phyloP scores from a whole-genome alignment of 805 yeast species.

The Yamadazyma kitorensis region DNA sequence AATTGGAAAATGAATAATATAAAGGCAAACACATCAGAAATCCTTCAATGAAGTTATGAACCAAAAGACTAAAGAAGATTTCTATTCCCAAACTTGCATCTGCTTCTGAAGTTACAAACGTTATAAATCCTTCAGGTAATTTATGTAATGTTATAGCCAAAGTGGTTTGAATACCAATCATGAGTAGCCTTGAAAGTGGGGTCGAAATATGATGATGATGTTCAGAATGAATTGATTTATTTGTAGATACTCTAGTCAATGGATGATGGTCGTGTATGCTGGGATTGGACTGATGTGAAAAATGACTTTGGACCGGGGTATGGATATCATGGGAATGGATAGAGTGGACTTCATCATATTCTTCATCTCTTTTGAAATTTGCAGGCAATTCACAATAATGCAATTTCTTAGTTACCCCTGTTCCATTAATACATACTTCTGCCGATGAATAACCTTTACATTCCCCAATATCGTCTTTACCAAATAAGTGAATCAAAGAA shows the following conservation, averaged over 20 bases:
- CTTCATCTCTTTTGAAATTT: constrained; percentile 1
- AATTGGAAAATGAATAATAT: constrained; percentile 60
- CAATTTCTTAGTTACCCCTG: constrained; percentile 1
- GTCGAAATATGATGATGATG: constrained; percentile 83
- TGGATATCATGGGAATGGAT: constrained; percentile 8
- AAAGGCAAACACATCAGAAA: constrained; percentile 90
- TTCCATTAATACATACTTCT: constrained; percentile 25
- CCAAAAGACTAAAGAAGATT: constrained; percentile 78
- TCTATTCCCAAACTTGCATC: constrained; percentile 63
- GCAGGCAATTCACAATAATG: constrained; percentile 42
- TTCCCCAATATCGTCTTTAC: constrained; percentile 31
- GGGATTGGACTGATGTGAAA: background rate
- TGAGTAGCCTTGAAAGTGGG: constrained; percentile 70
- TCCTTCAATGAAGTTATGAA: constrained; percentile 93
- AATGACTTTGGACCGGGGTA: background rate
- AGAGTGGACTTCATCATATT: constrained; percentile 7
- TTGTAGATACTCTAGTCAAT: constrained; percentile 14
- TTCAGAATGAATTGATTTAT: constrained; percentile 30
- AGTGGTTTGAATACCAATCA: constrained; percentile 89
- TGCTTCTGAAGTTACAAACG: constrained; percentile 76
- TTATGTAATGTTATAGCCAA: constrained; percentile 86
- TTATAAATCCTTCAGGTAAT: constrained; percentile 91
- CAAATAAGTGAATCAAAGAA: constrained; percentile 8
- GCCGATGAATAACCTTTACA: constrained; percentile 49
- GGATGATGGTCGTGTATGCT: constrained; percentile 7